Conservation (phyloP, 106 monocot genomes). For the Dactylorhiza incarnata region DNA sequence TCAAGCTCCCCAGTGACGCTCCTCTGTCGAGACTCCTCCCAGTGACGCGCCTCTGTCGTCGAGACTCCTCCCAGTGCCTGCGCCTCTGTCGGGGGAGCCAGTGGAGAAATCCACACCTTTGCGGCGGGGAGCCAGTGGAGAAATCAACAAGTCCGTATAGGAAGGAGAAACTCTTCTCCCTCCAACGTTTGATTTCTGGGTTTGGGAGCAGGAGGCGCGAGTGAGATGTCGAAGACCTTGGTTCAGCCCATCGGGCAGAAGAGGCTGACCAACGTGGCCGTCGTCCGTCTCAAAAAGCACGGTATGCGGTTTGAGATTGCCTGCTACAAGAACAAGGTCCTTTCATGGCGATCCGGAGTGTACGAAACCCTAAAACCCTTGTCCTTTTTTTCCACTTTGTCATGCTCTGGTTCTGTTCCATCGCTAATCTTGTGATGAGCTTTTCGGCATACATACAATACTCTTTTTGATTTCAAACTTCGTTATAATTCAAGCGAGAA, state of each 20-base stretch:
- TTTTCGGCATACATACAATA: not conserved
- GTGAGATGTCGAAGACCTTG: conserved; percentile 61
- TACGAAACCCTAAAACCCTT: conserved; percentile 15
- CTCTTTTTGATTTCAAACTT: not conserved
- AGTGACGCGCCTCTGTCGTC: no score
- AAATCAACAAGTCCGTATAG: no score
- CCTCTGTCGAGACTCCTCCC: no score
- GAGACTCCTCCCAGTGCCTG: no score
- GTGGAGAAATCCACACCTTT: no score
- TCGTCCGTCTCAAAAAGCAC: conserved; percentile 87
- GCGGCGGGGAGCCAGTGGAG: no score
- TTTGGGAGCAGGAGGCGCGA: not conserved
- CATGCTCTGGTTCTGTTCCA: not conserved
- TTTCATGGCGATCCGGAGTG: conserved; percentile 92
- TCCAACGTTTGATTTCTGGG: no score
- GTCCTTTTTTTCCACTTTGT: not conserved
- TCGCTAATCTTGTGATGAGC: not conserved
- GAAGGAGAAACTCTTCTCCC: no score
- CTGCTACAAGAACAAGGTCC: conserved; percentile 99
- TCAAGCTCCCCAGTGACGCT: no score
- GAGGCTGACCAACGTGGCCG: conserved; percentile 95
- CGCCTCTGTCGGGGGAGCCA: no score
- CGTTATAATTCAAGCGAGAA: not conserved
- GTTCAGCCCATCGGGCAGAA: conserved; percentile 95
- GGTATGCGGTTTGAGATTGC: conserved; percentile 93